These are phyloP conservation scores for Ceratocystis lukuohia DNA, from an alignment of 2,329 filamentous ascomycete species.

Conservation along the genomic window DNA sequence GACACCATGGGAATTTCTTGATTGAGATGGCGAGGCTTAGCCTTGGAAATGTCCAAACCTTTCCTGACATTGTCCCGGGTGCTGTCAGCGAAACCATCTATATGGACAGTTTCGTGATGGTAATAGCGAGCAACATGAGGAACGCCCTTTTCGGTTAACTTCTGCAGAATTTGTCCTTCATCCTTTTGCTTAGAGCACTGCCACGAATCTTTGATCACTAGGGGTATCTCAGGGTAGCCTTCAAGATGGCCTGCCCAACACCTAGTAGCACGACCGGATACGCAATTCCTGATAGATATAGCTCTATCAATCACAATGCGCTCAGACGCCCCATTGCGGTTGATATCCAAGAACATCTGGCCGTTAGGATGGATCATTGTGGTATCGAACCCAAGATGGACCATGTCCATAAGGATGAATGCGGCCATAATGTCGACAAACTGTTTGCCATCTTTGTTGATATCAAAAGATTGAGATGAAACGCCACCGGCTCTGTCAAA, in stretches of 20 bases:
- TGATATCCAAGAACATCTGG: neutral
- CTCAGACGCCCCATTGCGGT: neutral
- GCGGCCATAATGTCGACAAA: neutral
- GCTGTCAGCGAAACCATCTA: neutral
- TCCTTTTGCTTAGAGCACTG: rapidly evolving
- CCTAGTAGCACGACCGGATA: neutral
- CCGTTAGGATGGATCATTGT: neutral
- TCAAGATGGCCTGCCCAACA: neutral
- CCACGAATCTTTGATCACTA: neutral
- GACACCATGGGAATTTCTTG: neutral
- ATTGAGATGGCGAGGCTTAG: neutral
- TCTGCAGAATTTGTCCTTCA: neutral
- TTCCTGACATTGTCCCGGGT: neutral
- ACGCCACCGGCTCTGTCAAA: no score
- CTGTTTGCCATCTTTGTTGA: neutral
- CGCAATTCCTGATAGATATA: neutral
- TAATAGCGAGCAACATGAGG: neutral
- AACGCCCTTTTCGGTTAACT: neutral
- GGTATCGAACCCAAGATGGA: neutral
- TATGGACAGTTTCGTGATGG: neutral
- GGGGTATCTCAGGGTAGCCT: neutral
- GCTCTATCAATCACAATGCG: neutral
- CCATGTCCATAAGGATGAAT: neutral
- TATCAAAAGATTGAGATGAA: neutral
- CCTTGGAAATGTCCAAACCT: neutral